phyloP scores from a whole-genome alignment of 192 early-diverging fungal species.

The Obelidium mucronatum region DNA sequence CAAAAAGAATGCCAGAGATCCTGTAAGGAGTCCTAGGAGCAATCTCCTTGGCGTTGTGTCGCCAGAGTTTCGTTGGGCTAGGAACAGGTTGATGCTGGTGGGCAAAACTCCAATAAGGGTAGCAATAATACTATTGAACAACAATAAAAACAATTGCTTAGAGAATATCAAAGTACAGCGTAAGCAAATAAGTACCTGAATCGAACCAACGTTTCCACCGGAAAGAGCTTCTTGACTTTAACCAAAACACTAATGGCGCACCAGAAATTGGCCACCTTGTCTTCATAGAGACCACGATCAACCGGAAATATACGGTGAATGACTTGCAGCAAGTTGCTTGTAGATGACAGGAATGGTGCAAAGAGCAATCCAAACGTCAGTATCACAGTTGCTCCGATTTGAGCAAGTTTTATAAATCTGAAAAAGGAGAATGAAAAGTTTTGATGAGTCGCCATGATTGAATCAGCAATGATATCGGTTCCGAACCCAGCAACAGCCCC shows the following conservation, averaged over 20 bases:
- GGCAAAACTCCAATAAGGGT: constrained; percentile 80
- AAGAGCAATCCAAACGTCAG: constrained; percentile 73
- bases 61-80: background rate
- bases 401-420: constrained; percentile 65
- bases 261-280: constrained; percentile 99
- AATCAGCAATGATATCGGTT: no score
- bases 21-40: constrained; percentile 76
- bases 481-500: no score
- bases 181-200: constrained; percentile 68
- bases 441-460: no score
- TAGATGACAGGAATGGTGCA: constrained; percentile 70
- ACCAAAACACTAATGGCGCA: constrained; percentile 87
- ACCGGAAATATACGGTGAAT: constrained; percentile 90
- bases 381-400: constrained; percentile 78
- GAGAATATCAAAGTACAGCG: background rate
- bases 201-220: constrained; percentile 63
- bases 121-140: constrained; percentile 58
- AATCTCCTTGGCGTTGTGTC: constrained; percentile 60
- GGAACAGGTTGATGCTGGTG: constrained; percentile 71
- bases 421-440: no score
- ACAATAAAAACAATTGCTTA: background rate
- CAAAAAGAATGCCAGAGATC: constrained; percentile 90
- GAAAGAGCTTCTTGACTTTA: constrained; percentile 78
- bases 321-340: constrained; percentile 76
- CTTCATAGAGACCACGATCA: constrained; percentile 93